These are phyloP conservation scores for Gossypium australe DNA, from an alignment of 345 rosid genomes.

Conservation along the genomic window DNA sequence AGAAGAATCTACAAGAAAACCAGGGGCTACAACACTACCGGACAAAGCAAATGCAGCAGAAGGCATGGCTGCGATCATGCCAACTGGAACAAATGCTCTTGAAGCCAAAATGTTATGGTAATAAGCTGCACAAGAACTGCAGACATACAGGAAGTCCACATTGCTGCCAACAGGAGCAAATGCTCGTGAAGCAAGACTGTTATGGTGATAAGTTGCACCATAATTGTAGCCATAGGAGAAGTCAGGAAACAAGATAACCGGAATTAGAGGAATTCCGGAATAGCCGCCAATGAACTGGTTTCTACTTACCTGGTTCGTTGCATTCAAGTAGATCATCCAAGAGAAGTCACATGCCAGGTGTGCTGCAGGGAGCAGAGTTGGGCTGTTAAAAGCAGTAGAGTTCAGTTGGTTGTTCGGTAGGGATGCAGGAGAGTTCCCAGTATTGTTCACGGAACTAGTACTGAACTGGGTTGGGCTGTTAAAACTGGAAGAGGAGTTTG, in stretches of 20 bases:
- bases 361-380: constrained; percentile 4
- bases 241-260: neutral
- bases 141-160: neutral
- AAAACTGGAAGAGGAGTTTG: neutral
- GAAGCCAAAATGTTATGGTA: constrained; percentile 1
- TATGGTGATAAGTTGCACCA: constrained; percentile 13
- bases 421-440: neutral
- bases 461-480: neutral
- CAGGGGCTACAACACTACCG: neutral
- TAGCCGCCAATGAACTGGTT: constrained; percentile 1
- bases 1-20: constrained; percentile 10
- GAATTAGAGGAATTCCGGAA: constrained; percentile 13
- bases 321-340: constrained; percentile 1
- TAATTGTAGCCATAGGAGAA: neutral
- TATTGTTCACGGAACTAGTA: too few relatives aligned
- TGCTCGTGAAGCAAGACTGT: neutral
- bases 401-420: constrained; percentile 3
- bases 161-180: constrained; percentile 3
- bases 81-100: constrained; percentile 6
- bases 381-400: constrained; percentile 6
- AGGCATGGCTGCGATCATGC: neutral
- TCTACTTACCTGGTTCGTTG: neutral
- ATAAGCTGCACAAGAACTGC: constrained; percentile 5
- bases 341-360: neutral
- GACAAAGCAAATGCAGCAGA: constrained; percentile 6